Evolutionary conservation across 2,329 filamentous ascomycete species (phyloP).

Genomic region (Aspergillus spinulosporus): DNA sequence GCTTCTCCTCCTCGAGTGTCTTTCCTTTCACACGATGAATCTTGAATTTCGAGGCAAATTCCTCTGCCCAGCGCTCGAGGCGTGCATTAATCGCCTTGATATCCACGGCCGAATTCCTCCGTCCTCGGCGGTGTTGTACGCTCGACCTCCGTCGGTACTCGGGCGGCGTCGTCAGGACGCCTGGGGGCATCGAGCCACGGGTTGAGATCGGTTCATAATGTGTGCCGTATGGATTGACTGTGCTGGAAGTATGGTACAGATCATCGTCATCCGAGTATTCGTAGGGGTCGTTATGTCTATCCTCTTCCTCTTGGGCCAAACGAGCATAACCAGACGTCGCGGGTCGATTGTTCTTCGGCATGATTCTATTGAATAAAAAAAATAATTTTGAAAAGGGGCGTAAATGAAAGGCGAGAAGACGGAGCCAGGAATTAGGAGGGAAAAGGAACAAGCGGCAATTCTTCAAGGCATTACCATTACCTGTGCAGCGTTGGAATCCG

Average conservation of each 20-base stretch:
- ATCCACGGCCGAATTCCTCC: slow-evolving; percentile 85
- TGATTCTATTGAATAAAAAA: slow-evolving; percentile 43
- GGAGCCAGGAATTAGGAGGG: slow-evolving; percentile 11
- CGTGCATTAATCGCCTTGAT: slow-evolving; percentile 97
- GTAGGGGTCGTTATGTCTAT: slow-evolving; percentile 47
- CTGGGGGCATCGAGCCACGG: slow-evolving; percentile 53
- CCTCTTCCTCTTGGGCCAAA: slow-evolving; percentile 75
- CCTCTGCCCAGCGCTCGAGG: slow-evolving; percentile 93
- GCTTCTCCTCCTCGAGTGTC: slow-evolving; percentile 73
- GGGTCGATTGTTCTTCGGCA: slow-evolving; percentile 65
- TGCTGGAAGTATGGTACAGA: slow-evolving; percentile 54
- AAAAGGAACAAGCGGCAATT: slow-evolving; percentile 13
- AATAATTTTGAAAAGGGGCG: slow-evolving; percentile 9
- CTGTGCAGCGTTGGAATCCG: slow-evolving; percentile 9
- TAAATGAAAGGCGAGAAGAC: slow-evolving; percentile 19
- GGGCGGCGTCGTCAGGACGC: slow-evolving; percentile 40
- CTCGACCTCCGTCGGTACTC: slow-evolving; percentile 50
- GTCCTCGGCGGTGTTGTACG: slow-evolving; percentile 53
- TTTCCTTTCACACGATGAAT: slow-evolving; percentile 73
- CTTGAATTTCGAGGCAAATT: slow-evolving; percentile 97
- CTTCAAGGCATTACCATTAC: slow-evolving; percentile 24
- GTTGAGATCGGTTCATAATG: slow-evolving; percentile 62
- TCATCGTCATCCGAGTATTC: slow-evolving; percentile 73
- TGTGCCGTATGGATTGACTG: slow-evolving; percentile 56
- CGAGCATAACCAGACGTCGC: slow-evolving; percentile 81